A percentile compares a stretch with the other conserved stretches of the same genome.
Evolutionary conservation across 75 land plant genomes (phyloP).

Genomic region (Isoetes taiwanensis): DNA sequence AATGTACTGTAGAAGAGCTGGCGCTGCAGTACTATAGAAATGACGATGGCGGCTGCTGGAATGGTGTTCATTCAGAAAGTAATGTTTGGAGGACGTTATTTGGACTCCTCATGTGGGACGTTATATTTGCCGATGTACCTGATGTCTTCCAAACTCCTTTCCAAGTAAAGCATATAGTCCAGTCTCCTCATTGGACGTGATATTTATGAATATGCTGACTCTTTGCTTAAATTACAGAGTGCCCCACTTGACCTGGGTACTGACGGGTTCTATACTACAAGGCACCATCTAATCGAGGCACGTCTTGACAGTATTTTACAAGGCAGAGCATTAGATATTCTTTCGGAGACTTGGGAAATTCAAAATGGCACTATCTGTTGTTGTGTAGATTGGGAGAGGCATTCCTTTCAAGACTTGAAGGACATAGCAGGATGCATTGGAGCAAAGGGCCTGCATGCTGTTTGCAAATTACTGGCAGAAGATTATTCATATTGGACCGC

Average conservation of each 20-base stretch:
- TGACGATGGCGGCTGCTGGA: constrained; percentile 76
- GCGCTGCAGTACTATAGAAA: constrained; percentile 81
- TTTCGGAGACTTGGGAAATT: constrained; percentile 57
- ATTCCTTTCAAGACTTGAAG: constrained; percentile 49
- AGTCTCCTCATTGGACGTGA: background rate
- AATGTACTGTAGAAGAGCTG: constrained; percentile 78
- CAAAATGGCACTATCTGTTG: constrained; percentile 48
- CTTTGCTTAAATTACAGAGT: constrained; percentile 30
- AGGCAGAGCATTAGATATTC: constrained; percentile 51
- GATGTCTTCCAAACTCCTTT: constrained; percentile 74
- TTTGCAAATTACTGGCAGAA: constrained; percentile 66
- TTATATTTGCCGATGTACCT: constrained; percentile 69
- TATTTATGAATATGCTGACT: background rate
- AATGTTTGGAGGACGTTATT: constrained; percentile 88
- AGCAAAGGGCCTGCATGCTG: constrained; percentile 42
- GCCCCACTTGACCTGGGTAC: constrained; percentile 76
- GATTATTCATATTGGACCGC: constrained; percentile 66
- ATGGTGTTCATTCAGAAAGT: constrained; percentile 84
- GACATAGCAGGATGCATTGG: constrained; percentile 58
- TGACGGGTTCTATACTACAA: constrained; percentile 45
- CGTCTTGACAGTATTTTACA: constrained; percentile 37
- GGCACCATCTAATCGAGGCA: constrained; percentile 48
- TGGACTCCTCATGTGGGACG: constrained; percentile 91
- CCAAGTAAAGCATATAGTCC: constrained; percentile 37
- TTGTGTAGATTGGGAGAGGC: constrained; percentile 70